Evolutionary conservation across 768 basidiomycete species (phyloP), one percentile per base, ranked within the genome.

Genomic region (Termitomyces sp.): DNA sequence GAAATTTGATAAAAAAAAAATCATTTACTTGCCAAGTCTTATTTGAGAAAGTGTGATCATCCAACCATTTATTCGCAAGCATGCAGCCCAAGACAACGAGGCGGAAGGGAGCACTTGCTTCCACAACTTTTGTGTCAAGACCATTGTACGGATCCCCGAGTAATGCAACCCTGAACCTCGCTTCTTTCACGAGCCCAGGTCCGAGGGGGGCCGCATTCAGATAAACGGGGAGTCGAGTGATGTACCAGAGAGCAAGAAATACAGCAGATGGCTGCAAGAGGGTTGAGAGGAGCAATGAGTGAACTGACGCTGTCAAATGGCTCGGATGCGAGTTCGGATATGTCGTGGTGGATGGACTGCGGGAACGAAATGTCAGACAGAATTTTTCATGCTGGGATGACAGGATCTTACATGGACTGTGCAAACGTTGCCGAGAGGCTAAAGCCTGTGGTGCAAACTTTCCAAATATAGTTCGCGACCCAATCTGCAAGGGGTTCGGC

Each of bases 21-120:
- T 2, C 22, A 26, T 28, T 45, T 43, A 66, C 83, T 57, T 67
- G 90, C 90, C 90, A 92, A 52, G 90, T 92, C 73, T 90, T 91
- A 71, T 91, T 91, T 40, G 88, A 90, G 69, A 91, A 92, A 0
- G 90, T 91, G 64, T 92, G 90, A 62, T 92, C 90, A 60, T 91
- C 89, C 60, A 92, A 65, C 90, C 90, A 91, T 70, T 92, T 92
- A 68, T 91, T 91, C 19, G 89, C 88, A 34, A 92, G 73, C 88
- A 92, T 90, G 58, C 84, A 90, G 19, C 90, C 90, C 22, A 92
- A 75, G 22, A 92, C 79, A 55, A 91, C 75, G 42, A 92, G 75
- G 51, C 87, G 82, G 68, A 90, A 91, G 11, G 86, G 82, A 1
- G 83, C 84, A 56, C 76, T 78, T 6, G 76, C 73, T 64, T 88